Conservation (phyloP, 495 filamentous ascomycete genomes). For the Halenospora varia region DNA sequence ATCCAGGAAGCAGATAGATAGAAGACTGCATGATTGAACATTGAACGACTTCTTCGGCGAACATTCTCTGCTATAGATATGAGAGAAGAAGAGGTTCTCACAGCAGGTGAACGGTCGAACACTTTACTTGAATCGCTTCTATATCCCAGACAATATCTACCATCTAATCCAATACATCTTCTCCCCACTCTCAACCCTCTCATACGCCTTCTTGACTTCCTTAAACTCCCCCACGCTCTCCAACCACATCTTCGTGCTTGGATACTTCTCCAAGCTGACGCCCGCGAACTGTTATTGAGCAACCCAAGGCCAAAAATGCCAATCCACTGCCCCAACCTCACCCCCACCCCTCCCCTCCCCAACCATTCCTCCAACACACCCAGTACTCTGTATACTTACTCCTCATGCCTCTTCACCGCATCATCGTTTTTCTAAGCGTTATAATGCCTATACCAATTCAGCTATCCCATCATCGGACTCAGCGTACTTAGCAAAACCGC, state of each 20-base stretch:
- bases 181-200: neutral
- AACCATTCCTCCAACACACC: neutral
- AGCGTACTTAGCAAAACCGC: neutral
- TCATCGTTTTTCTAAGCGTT: neutral
- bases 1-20: no score
- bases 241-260: neutral
- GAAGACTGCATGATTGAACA: no score
- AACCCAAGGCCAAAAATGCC: neutral
- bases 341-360: neutral
- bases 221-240: neutral
- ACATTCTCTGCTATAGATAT: no score
- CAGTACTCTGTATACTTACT: neutral
- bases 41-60: no score
- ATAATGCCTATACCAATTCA: neutral
- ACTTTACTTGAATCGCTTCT: no score
- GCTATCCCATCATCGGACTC: neutral
- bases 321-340: neutral
- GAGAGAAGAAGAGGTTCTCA: no score
- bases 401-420: neutral
- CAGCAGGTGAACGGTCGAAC: no score
- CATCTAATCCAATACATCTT: neutral
- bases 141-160: no score
- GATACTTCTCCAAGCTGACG: neutral
- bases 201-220: neutral
- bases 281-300: neutral